Evolutionary conservation across 2,329 filamentous ascomycete species (phyloP).

Genomic region (Ilyonectria sp.): DNA sequence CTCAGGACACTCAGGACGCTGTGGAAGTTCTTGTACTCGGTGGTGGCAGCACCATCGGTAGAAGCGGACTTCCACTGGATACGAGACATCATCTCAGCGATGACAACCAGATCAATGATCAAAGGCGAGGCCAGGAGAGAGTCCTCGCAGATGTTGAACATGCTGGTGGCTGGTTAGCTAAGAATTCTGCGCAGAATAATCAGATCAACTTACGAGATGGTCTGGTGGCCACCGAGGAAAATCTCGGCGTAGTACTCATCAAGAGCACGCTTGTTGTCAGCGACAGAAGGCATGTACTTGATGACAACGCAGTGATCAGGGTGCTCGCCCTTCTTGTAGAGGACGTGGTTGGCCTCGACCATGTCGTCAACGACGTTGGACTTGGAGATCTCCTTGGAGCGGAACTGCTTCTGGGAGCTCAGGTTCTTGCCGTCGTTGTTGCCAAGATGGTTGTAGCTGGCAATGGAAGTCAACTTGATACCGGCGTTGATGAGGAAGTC

Average conservation of each 20-base stretch:
- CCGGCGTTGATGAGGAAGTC: slow-evolving; percentile 99
- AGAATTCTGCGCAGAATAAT: not conserved
- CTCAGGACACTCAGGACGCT: slow-evolving; percentile 96
- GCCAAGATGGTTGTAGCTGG: slow-evolving; percentile 98
- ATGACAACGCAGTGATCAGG: slow-evolving; percentile 99
- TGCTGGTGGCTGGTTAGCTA: slow-evolving; percentile 62
- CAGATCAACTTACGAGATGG: slow-evolving; percentile 77
- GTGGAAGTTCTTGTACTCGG: slow-evolving; percentile 94
- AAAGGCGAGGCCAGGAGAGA: slow-evolving; percentile 95
- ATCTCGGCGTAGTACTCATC: slow-evolving; percentile 99
- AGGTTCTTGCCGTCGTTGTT: slow-evolving; percentile 99
- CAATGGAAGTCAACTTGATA: slow-evolving; percentile 98
- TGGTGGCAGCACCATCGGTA: slow-evolving; percentile 65
- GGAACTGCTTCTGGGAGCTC: slow-evolving; percentile 97
- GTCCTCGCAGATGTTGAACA: slow-evolving; percentile 99
- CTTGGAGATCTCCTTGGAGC: slow-evolving; percentile 99
- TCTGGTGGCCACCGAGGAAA: slow-evolving; percentile 98
- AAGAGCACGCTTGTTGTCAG: slow-evolving; percentile 98
- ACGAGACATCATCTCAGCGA: slow-evolving; percentile 98
- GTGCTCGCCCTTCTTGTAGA: slow-evolving; percentile 94
- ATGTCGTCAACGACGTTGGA: slow-evolving; percentile 99
- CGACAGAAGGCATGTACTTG: slow-evolving; percentile 99
- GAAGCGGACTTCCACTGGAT: slow-evolving; percentile 87
- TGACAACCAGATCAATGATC: slow-evolving; percentile 95
- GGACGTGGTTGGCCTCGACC: slow-evolving; percentile 93